A percentile compares a stretch with the other conserved stretches of the same genome.
These are phyloP conservation scores for Alternaria atra DNA, from an alignment of 2,329 filamentous ascomycete species.

Conservation along the genomic window DNA sequence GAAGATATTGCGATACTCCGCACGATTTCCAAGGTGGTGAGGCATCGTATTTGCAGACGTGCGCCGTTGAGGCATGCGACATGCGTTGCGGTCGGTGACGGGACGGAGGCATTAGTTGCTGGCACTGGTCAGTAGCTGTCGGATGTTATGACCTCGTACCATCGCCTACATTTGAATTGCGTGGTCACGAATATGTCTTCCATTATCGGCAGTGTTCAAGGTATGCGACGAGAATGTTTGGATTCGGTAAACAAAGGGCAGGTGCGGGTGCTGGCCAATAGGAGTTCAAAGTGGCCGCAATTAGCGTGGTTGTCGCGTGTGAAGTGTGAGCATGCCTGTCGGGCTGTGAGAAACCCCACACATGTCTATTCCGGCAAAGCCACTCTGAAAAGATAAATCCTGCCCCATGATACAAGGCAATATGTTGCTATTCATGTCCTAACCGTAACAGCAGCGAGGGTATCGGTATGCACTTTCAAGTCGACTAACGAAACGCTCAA, in stretches of 20 bases:
- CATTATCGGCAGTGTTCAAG: conserved; percentile 24
- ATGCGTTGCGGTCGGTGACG: conserved; percentile 51
- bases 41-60: conserved; percentile 53
- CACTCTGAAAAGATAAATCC: no score
- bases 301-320: conserved; percentile 9
- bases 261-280: conserved; percentile 29
- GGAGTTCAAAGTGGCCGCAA: conserved; percentile 19
- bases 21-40: conserved; percentile 47
- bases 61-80: conserved; percentile 50
- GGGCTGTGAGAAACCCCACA: not conserved
- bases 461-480: conserved; percentile 43
- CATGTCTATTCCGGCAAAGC: not conserved
- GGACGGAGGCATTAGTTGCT: conserved; percentile 48
- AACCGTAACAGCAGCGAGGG: conserved; percentile 46
- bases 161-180: conserved; percentile 41
- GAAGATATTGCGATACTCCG: conserved; percentile 48
- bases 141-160: not conserved
- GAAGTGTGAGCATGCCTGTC: not conserved
- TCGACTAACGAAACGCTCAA: conserved; percentile 18
- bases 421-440: conserved; percentile 12
- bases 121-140: conserved; percentile 16
- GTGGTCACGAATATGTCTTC: conserved; percentile 40
- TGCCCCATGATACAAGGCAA: not conserved
- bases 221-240: conserved; percentile 28
- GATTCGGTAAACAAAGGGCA: conserved; percentile 40